Evolutionary conservation across 2,329 filamentous ascomycete species (phyloP), one percentile per base, ranked within the genome.

Genomic region (Exophiala bonariae): DNA sequence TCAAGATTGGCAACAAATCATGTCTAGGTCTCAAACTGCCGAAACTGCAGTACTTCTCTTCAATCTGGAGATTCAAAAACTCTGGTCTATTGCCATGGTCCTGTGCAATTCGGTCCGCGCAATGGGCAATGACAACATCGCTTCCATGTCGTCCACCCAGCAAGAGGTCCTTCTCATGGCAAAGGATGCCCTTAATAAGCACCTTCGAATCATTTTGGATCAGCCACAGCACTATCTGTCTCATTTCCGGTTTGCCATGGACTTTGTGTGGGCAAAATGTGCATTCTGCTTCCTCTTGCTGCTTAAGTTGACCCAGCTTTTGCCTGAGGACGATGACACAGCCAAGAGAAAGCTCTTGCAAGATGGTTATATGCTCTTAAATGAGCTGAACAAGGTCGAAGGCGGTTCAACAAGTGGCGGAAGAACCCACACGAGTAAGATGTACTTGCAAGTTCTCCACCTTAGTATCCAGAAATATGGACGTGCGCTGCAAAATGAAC

Each of bases 201-300:
- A 81, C 45, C 65, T 81, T 3, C 65, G 69, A 3, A 69, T 75
- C 14, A 71, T 80, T 26, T 66, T 77, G 28, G 55, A 63, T n/a
- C 65, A 73, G 37, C 67, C 72, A 35, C 61, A 68, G 11, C 58
- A 65, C 2, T 81, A 81, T 54, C 69, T 80, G 7, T 69, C 66
- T 11, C 75, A 74, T 13, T 70, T 80, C 26, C 71, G 69, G 22
- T 80, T 74, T 53, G 76, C 77, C 0, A 78, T 79, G 70, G 76
- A 80, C 44, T 80, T 80, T 49, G 77, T 80, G 16, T 80, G 77
- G 77, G 77, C 77, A 0, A 81, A 81, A 58, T 77, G 75, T 41
- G 76, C 77, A 0, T 80, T 80, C 50, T 79, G 75, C n/a, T 76
- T 80, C 35, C 62, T 80, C 2, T 65, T 81, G 1, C 68, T 80